phyloP scores from a whole-genome alignment of 1,284 basidiomycete genomes.

The Stygiomarasmius scandens region DNA sequence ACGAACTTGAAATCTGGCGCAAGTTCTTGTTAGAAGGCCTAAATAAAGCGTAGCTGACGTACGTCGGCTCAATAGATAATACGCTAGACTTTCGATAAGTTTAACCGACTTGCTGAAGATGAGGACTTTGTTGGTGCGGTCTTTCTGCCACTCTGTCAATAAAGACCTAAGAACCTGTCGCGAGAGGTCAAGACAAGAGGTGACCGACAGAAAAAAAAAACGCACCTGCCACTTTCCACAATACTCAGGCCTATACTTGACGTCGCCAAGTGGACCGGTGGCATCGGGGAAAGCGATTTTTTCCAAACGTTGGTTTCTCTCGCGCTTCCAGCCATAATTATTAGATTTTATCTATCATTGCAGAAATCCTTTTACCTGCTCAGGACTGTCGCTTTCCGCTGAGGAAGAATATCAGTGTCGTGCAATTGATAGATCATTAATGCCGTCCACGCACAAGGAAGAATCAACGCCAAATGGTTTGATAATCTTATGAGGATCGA shows the following conservation, averaged over 20 bases:
- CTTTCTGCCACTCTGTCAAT: slow-evolving; percentile 66
- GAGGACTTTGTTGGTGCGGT: slow-evolving; percentile 73
- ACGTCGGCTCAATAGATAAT: slow-evolving; percentile 41
- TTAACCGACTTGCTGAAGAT: slow-evolving; percentile 88
- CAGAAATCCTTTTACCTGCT: slow-evolving; percentile 51
- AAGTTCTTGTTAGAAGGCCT: no score
- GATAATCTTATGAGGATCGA: slow-evolving; percentile 81
- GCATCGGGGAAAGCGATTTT: slow-evolving; percentile 57
- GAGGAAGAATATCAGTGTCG: background rate
- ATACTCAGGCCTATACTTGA: slow-evolving; percentile 60
- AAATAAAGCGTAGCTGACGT: no score
- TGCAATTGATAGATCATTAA: background rate
- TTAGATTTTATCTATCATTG: background rate
- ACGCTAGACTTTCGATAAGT: slow-evolving; percentile 78
- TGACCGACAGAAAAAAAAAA: slow-evolving; percentile 11
- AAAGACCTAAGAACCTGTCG: slow-evolving; percentile 66
- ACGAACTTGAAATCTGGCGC: slow-evolving; percentile 64
- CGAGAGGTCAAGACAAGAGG: background rate
- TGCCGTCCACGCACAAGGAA: slow-evolving; percentile 56
- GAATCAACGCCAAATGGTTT: slow-evolving; percentile 82
- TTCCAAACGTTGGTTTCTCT: slow-evolving; percentile 61
- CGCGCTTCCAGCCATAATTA: slow-evolving; percentile 39
- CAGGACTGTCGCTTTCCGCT: slow-evolving; percentile 65
- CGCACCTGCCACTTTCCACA: slow-evolving; percentile 87
- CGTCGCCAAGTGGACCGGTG: slow-evolving; percentile 64